phyloP scores from a whole-genome alignment of 2,329 filamentous ascomycete genomes.

The Colletotrichum sidae region DNA sequence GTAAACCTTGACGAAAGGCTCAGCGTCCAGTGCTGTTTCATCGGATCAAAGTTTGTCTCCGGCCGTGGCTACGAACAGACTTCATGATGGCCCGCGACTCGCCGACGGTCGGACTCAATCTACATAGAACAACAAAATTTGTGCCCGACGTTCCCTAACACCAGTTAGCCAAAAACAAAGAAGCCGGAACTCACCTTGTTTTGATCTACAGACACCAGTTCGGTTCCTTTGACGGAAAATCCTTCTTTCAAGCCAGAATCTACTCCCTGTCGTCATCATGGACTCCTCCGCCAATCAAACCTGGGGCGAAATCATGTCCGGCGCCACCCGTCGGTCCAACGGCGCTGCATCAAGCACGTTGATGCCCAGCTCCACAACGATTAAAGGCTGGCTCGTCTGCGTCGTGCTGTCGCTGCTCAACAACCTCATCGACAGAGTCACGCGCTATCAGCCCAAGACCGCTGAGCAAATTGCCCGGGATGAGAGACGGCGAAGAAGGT shows the following conservation, averaged over 20 bases:
- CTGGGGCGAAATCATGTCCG: constrained; percentile 14
- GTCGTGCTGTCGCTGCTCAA: constrained; percentile 19
- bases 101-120: background rate
- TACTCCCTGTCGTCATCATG: background rate
- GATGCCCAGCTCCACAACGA: constrained; percentile 10
- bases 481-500: constrained; percentile 14
- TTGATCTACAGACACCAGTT: background rate
- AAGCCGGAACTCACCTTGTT: background rate
- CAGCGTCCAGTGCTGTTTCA: constrained; percentile 2
- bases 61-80: background rate
- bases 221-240: background rate
- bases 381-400: constrained; percentile 27
- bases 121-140: background rate
- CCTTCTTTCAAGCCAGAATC: background rate
- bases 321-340: constrained; percentile 3
- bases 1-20: background rate
- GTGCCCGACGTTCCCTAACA: background rate
- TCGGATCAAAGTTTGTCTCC: constrained; percentile 27
- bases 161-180: background rate
- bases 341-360: background rate
- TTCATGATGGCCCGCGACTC: background rate
- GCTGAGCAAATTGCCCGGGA: background rate
- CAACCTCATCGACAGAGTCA: constrained; percentile 11
- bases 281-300: constrained; percentile 7
- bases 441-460: constrained; percentile 14